Evolutionary conservation across 768 basidiomycete species (phyloP).

Genomic region (Lentinula edodes): DNA sequence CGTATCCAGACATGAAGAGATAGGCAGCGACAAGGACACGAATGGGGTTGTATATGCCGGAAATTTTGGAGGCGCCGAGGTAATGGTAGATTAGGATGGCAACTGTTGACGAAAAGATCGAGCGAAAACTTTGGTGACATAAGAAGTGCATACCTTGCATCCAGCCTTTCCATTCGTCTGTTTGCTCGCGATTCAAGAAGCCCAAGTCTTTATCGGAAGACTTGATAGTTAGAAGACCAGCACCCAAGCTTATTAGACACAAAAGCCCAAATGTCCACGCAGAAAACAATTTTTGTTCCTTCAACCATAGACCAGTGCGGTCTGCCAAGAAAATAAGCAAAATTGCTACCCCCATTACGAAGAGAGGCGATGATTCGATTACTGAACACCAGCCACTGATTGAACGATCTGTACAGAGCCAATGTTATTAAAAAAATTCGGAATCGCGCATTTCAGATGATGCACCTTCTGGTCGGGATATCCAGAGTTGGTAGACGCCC

Average conservation of each 20-base stretch:
- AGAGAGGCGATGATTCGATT: conserved; percentile 36
- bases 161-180: conserved; percentile 98
- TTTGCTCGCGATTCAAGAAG: conserved; percentile 88
- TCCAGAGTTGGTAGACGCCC: conserved; percentile 44
- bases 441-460: background rate
- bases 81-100: conserved; percentile 92
- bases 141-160: conserved; percentile 74
- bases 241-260: conserved; percentile 42
- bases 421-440: background rate
- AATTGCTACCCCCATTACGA: conserved; percentile 63
- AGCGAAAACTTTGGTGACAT: conserved; percentile 1
- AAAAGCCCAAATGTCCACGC: conserved; percentile 61
- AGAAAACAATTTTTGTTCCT: conserved; percentile 84
- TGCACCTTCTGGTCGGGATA: conserved; percentile 16
- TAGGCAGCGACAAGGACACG: conserved; percentile 86
- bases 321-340: conserved; percentile 75
- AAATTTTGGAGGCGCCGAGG: conserved; percentile 81
- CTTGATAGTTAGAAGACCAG: conserved; percentile 63
- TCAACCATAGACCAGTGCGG: conserved; percentile 81
- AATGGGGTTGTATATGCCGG: conserved; percentile 91
- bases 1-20: conserved; percentile 92
- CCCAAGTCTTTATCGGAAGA: conserved; percentile 78
- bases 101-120: conserved; percentile 37
- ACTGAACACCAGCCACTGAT: background rate
- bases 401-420: background rate